These are phyloP conservation scores for Leishmania amazonensis DNA, from an alignment of 208 protist genomes.

Conservation along the genomic window DNA sequence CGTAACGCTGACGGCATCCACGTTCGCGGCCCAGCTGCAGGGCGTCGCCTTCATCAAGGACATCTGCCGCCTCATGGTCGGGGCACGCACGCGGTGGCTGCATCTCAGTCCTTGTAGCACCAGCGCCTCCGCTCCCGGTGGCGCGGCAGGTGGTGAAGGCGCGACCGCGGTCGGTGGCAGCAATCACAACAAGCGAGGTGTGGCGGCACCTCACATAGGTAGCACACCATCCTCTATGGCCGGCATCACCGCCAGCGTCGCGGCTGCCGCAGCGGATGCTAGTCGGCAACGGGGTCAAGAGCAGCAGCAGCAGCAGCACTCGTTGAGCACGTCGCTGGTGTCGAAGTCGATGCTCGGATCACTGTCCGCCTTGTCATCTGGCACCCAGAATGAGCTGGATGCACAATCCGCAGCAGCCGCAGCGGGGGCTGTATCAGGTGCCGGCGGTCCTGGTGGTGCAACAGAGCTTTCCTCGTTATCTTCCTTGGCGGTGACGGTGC, in stretches of 20 bases:
- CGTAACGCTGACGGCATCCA: not conserved
- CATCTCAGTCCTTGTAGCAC: constrained; percentile 12
- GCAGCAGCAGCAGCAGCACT: constrained; percentile 19
- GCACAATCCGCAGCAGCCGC: not conserved
- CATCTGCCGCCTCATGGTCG: constrained; percentile 47
- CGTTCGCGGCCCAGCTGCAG: constrained; percentile 55
- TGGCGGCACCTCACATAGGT: not conserved
- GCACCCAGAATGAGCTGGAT: not conserved
- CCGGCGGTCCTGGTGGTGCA: not conserved
- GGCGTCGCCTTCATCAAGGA: constrained; percentile 65
- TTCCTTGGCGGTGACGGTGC: not conserved
- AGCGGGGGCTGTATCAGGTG: not conserved
- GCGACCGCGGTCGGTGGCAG: not conserved
- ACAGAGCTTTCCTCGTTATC: not conserved
- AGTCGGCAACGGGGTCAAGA: constrained; percentile 15
- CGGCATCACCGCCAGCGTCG: constrained; percentile 19
- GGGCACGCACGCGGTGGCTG: constrained; percentile 31
- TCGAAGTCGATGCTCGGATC: not conserved
- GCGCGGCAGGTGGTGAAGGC: not conserved
- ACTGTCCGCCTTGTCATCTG: not conserved
- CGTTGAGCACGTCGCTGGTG: not conserved
- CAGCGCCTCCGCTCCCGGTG: not conserved
- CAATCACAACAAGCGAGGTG: not conserved
- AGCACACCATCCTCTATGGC: constrained; percentile 27
- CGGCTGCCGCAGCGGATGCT: constrained; percentile 10